Evolutionary conservation across 345 rosid genomes (phyloP), one percentile per base, ranked within the genome.

Genomic region (Chamaenerion angustifolium): DNA sequence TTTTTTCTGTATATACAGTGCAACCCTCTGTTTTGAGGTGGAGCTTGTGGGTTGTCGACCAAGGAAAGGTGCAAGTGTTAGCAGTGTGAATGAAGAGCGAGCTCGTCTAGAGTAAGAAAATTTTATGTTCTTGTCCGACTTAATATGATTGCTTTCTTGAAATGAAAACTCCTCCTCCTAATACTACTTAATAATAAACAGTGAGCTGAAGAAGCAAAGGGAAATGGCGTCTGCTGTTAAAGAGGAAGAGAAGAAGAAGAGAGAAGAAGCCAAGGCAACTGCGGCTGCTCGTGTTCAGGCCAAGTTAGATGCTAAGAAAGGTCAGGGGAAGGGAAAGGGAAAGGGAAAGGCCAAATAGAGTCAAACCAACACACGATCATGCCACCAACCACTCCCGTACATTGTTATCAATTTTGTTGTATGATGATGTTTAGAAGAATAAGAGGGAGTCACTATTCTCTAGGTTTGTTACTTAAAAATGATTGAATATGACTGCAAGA

Each of bases 21-120:
- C 94, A 6, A 86, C 85, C 52, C 88, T 90, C 49, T 63, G 83
- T 8, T 90, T 86, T 49, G 96, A 86, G 73, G 87, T 86, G 77
- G 98, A 83, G 68, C 46, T 85, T 41, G 68, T 78, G 13, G 76
- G 81, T 49, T 88, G 95, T 77, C 73, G 65, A 40, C 95, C 95
- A 7, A 67, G 88, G 44, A 86, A 76, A 61, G 88, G 98, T 62
- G 76, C 80, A n/a, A 83, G 88, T 51, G 53, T 70, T 2, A 73
- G 71, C 50, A 75, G 82, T 42, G 89, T 73, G 44, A 79, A 94
- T 1, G 87, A 78, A 64, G 98, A 90, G 51, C 76, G 82, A 64
- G 83, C 96, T 14, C 81, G 95, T 71, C 94, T 86, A 16, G 98
- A 81, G 96, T 86, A 72, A 80, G 94, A n/a, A n/a, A n/a, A n/a